Conservation (phyloP, 2,329 filamentous ascomycete genomes). For the Exophiala aquamarina region DNA sequence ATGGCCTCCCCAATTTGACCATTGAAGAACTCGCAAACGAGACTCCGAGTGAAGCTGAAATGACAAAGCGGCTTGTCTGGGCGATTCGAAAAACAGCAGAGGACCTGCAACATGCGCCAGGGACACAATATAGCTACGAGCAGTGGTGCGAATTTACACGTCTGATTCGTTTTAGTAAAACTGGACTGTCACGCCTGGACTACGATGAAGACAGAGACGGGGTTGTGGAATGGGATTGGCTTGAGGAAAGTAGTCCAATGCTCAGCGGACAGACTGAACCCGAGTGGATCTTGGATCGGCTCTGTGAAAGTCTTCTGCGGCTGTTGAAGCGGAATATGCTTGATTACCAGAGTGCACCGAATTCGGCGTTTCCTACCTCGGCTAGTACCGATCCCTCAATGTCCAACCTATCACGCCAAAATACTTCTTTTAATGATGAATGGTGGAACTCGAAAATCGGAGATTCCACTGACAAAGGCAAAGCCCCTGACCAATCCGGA, state of each 20-base stretch:
- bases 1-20: conserved; percentile 11
- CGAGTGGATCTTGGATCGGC: conserved; percentile 65
- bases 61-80: conserved; percentile 63
- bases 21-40: conserved; percentile 51
- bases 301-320: conserved; percentile 64
- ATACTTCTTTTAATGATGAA: conserved; percentile 6
- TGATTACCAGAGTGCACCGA: conserved; percentile 5
- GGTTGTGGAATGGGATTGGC: conserved; percentile 70
- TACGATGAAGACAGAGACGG: conserved; percentile 57
- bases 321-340: conserved; percentile 25
- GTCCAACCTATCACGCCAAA: conserved; percentile 5
- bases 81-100: conserved; percentile 68
- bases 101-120: conserved; percentile 59
- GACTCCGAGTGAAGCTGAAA: conserved; percentile 52
- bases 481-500: background rate
- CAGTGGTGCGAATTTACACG: conserved; percentile 85
- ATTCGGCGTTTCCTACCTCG: conserved; percentile 1
- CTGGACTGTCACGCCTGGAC: conserved; percentile 34
- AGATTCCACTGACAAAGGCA: conserved; percentile 6
- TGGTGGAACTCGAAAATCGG: conserved; percentile 1
- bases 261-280: conserved; percentile 62
- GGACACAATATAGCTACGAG: conserved; percentile 72
- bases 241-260: conserved; percentile 68
- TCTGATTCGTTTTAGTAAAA: conserved; percentile 62
- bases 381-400: conserved; percentile 6